These are phyloP conservation scores for Ogataea trehaloabstinens DNA, from an alignment of 805 yeast species.

Conservation along the genomic window DNA sequence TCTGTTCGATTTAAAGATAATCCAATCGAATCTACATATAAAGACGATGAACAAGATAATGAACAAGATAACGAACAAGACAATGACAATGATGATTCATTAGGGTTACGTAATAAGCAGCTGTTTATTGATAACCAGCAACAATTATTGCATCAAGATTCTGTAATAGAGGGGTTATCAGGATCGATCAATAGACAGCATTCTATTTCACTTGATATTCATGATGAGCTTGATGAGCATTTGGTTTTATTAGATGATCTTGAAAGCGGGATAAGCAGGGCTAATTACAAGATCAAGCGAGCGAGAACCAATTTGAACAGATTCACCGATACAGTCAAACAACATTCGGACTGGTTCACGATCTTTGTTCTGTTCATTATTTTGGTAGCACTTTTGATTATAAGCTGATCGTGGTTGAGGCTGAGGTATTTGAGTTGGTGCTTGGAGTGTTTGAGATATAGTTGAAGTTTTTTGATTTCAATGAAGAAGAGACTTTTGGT, in stretches of 20 bases:
- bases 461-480: constrained; percentile 14
- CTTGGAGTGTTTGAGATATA: constrained; percentile 22
- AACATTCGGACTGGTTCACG: constrained; percentile 49
- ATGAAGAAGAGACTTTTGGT: too few relatives aligned
- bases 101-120: constrained; percentile 28
- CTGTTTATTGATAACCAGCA: constrained; percentile 42
- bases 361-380: constrained; percentile 44
- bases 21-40: constrained; percentile 20
- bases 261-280: constrained; percentile 43
- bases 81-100: constrained; percentile 7
- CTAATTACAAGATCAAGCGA: constrained; percentile 38
- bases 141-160: constrained; percentile 45
- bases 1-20: constrained; percentile 26
- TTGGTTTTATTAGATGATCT: constrained; percentile 48
- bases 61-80: constrained; percentile 3
- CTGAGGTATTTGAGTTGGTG: constrained; percentile 18
- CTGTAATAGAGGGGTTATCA: constrained; percentile 38
- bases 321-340: constrained; percentile 41
- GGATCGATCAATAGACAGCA: constrained; percentile 43
- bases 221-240: constrained; percentile 47
- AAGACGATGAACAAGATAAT: constrained; percentile 10
- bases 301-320: constrained; percentile 40
- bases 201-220: constrained; percentile 44
- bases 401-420: constrained; percentile 24
- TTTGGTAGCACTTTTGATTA: constrained; percentile 40